Percentiles rank a stretch among this genome's conserved stretches.
These are phyloP conservation scores for Magnusiomyces magnusii DNA, from an alignment of 1,139 yeast genomes.

Conservation along the genomic window DNA sequence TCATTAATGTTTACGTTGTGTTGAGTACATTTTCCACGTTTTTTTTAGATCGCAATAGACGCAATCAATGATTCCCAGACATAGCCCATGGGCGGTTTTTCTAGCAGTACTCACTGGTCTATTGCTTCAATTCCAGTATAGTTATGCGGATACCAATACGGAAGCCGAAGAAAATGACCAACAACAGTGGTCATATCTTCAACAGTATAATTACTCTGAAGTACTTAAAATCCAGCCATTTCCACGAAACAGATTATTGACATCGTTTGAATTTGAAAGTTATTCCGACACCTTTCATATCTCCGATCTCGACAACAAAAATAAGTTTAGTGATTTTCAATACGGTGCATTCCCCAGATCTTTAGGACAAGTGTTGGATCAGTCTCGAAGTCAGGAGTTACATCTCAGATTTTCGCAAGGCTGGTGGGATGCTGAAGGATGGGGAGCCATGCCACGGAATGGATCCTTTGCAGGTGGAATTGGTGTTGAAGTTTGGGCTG, in stretches of 20 bases:
- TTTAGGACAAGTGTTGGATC: slow-evolving; percentile 66
- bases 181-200: not conserved
- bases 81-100: not conserved
- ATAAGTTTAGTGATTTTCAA: slow-evolving; percentile 36
- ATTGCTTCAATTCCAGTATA: not conserved
- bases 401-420: slow-evolving; percentile 89
- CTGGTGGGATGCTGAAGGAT: slow-evolving; percentile 84
- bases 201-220: slow-evolving; percentile 42
- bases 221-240: slow-evolving; percentile 55
- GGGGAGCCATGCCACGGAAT: slow-evolving; percentile 75
- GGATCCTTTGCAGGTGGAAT: slow-evolving; percentile 84
- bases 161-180: not conserved
- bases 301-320: slow-evolving; percentile 19
- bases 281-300: slow-evolving; percentile 42
- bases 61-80: not conserved
- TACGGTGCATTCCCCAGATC: slow-evolving; percentile 75
- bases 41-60: not conserved
- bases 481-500: slow-evolving; percentile 92
- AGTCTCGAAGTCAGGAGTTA: slow-evolving; percentile 62
- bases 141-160: not conserved
- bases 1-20: not conserved
- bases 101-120: not conserved
- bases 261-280: slow-evolving; percentile 61
- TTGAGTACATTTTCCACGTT: not conserved
- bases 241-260: slow-evolving; percentile 57